phyloP scores from a whole-genome alignment of 1,284 basidiomycete species.

The Malassezia caprae region DNA sequence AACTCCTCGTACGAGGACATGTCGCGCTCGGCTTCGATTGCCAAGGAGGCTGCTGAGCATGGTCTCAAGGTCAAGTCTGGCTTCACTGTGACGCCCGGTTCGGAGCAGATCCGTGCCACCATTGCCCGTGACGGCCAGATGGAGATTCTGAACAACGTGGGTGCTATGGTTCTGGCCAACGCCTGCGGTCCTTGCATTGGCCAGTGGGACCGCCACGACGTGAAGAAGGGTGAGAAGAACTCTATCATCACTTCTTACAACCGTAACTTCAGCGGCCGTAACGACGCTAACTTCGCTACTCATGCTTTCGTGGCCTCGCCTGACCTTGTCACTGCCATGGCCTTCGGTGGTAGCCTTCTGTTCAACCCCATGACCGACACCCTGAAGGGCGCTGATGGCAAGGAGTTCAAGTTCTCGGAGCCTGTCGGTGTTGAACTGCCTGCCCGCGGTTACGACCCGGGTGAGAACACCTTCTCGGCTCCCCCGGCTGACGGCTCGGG shows the following conservation, averaged over 20 bases:
- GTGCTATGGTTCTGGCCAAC: constrained; percentile 90
- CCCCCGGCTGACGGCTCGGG: constrained; percentile 74
- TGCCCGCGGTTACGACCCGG: constrained; percentile 85
- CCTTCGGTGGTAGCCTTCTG: constrained; percentile 81
- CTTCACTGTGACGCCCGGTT: constrained; percentile 96
- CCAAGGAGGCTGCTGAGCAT: constrained; percentile 72
- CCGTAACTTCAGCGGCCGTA: constrained; percentile 99
- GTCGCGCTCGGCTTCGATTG: constrained; percentile 91
- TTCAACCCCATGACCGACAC: constrained; percentile 95
- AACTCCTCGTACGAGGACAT: constrained; percentile 99
- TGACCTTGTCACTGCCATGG: constrained; percentile 93
- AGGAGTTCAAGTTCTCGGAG: constrained; percentile 89
- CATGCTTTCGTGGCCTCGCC: constrained; percentile 98
- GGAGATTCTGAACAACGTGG: constrained; percentile 70
- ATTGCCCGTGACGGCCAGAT: constrained; percentile 94
- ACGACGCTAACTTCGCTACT: constrained; percentile 97
- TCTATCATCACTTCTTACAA: constrained; percentile 94
- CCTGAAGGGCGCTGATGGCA: constrained; percentile 81
- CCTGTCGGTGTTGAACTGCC: constrained; percentile 86
- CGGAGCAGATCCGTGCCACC: constrained; percentile 94
- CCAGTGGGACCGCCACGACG: constrained; percentile 94
- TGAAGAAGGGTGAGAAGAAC: constrained; percentile 92
- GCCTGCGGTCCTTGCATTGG: constrained; percentile 98
- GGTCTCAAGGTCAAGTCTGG: constrained; percentile 81
- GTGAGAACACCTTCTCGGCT: constrained; percentile 91